phyloP scores from a whole-genome alignment of 345 rosid species.

The Moricandia moricandioides region DNA sequence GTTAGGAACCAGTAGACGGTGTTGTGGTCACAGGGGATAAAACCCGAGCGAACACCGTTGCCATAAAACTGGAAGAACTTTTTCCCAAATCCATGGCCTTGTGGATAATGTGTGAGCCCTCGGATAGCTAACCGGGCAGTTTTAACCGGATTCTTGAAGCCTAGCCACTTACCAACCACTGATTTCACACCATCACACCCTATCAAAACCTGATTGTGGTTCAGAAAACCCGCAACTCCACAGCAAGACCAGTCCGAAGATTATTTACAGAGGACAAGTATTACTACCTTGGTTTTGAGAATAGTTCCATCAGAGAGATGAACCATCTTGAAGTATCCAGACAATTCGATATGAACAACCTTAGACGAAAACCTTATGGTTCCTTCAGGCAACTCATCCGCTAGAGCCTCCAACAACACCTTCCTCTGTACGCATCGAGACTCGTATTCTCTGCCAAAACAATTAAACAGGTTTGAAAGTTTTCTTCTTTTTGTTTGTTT shows the following conservation, averaged over 20 bases:
- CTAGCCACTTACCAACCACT: conserved; percentile 61
- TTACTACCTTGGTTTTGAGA: conserved; percentile 58
- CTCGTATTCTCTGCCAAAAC: conserved; percentile 42
- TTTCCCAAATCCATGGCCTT: conserved; percentile 44
- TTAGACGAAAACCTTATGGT: conserved; percentile 66
- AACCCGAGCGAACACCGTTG: conserved; percentile 48
- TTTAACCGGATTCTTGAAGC: conserved; percentile 47
- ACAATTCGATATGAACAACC: conserved; percentile 59
- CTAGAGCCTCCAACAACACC: conserved; percentile 53
- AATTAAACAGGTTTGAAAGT: conserved; percentile 16
- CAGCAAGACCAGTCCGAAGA: neutral
- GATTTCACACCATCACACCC: conserved; percentile 81
- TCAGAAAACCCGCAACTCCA: neutral
- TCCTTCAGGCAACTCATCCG: conserved; percentile 50
- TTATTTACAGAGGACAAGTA: neutral
- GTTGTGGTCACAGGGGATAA: conserved; percentile 50
- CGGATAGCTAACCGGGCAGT: conserved; percentile 44
- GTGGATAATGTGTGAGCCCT: conserved; percentile 42
- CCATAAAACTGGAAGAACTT: conserved; percentile 42
- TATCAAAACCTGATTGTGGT: conserved; percentile 48
- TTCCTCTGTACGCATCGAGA: conserved; percentile 55
- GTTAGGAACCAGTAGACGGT: conserved; percentile 52
- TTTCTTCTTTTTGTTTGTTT: neutral
- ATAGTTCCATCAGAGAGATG: conserved; percentile 61
- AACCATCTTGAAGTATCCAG: conserved; percentile 47